Conservation (phyloP, 345 rosid species). For the Pugionium cornutum region DNA sequence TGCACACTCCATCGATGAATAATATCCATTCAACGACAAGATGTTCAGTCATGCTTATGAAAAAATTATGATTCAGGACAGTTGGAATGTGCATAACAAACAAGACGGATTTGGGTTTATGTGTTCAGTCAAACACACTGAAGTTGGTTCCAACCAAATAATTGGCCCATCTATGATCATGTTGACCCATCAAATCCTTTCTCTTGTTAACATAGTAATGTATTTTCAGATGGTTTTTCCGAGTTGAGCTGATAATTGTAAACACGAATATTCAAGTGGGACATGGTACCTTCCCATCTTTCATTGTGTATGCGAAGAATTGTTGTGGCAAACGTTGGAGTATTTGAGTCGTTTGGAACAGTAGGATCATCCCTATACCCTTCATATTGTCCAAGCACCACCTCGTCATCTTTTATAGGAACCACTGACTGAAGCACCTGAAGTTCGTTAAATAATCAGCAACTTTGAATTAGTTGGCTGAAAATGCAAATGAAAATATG, state of each 20-base stretch:
- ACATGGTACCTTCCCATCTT: constrained; percentile 93
- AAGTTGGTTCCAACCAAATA: background rate
- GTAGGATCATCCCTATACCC: constrained; percentile 95
- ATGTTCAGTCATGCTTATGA: background rate
- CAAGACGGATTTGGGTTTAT: background rate
- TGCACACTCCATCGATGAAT: background rate
- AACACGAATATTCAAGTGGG: background rate
- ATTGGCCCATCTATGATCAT: background rate
- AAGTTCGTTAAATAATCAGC: constrained; percentile 28
- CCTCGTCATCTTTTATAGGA: constrained; percentile 89
- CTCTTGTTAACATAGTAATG: too few relatives aligned
- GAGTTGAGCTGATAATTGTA: constrained; percentile 14
- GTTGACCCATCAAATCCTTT: constrained; percentile 12
- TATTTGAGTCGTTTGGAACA: constrained; percentile 87
- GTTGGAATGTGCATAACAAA: background rate
- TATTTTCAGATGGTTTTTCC: too few relatives aligned
- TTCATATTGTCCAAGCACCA: constrained; percentile 92
- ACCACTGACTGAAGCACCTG: constrained; percentile 91
- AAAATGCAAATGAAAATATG: background rate
- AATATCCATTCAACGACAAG: background rate
- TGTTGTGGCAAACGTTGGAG: constrained; percentile 90
- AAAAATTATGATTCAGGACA: background rate
- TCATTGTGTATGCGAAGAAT: constrained; percentile 85
- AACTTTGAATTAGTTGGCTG: background rate
- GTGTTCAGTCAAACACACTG: background rate